phyloP scores from a whole-genome alignment of 2,329 filamentous ascomycete genomes.

The Aspergillus eucalypticola region DNA sequence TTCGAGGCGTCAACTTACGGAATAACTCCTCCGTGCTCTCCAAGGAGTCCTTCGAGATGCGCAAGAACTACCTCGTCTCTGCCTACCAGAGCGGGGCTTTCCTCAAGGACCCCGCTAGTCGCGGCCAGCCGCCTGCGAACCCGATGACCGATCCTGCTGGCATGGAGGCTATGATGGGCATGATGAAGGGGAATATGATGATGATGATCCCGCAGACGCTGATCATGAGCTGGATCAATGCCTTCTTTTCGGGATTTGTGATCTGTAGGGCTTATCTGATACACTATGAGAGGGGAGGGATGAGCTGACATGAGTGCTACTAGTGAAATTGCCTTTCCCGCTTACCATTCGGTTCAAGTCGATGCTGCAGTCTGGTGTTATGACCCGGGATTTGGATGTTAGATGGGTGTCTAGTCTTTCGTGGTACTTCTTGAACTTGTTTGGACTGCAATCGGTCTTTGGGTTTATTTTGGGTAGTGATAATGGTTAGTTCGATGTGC shows the following conservation, averaged over 20 bases:
- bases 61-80: constrained; percentile 77
- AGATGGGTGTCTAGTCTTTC: constrained; percentile 98
- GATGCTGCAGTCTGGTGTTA: constrained; percentile 96
- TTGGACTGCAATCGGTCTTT: constrained; percentile 94
- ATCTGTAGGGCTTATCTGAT: constrained; percentile 66
- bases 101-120: constrained; percentile 82
- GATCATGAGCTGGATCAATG: constrained; percentile 99
- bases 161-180: constrained; percentile 99
- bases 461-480: constrained; percentile 95
- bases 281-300: background rate
- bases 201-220: constrained; percentile 99
- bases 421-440: constrained; percentile 98
- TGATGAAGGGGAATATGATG: constrained; percentile 99
- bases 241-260: constrained; percentile 97
- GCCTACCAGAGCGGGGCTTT: constrained; percentile 85
- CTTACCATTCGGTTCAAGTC: constrained; percentile 99
- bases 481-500: constrained; percentile 67
- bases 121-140: constrained; percentile 85
- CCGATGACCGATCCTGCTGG: constrained; percentile 92
- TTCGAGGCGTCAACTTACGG: constrained; percentile 82
- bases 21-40: constrained; percentile 80
- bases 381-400: constrained; percentile 93
- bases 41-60: constrained; percentile 71
- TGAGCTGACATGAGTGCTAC: constrained; percentile 31
- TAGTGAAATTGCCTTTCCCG: constrained; percentile 95